phyloP scores from a whole-genome alignment of 1,139 yeast genomes.

The Saccharomycopsis phalli region DNA sequence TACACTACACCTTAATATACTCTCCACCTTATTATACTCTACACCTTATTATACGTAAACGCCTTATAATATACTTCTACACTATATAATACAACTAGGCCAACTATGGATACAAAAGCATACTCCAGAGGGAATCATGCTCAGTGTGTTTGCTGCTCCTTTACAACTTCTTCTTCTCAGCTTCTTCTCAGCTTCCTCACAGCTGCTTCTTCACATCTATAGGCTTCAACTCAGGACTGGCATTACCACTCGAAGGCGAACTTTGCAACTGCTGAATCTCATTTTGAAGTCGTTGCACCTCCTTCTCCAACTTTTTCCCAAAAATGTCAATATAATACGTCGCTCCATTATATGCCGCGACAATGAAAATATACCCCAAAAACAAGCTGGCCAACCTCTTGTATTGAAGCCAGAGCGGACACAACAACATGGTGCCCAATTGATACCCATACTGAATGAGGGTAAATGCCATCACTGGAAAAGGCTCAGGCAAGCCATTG shows the following conservation, averaged over 20 bases:
- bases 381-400: constrained; percentile 62
- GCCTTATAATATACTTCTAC: too few species aligned
- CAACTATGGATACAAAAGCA: neutral
- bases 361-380: constrained; percentile 58
- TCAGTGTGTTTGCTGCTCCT: too few species aligned
- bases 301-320: constrained; percentile 80
- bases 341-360: constrained; percentile 89
- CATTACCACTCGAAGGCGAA: neutral
- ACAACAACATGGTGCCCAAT: constrained; percentile 76
- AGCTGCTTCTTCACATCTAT: neutral
- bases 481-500: constrained; percentile 71
- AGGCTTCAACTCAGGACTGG: neutral
- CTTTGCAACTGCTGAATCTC: constrained; percentile 55
- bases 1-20: too few species aligned
- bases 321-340: constrained; percentile 88
- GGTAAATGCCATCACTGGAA: constrained; percentile 81
- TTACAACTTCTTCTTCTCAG: neutral
- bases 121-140: too few species aligned
- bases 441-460: constrained; percentile 83
- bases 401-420: constrained; percentile 77
- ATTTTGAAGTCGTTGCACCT: constrained; percentile 57
- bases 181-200: neutral
- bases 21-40: too few species aligned
- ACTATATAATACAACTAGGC: too few species aligned
- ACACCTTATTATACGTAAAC: too few species aligned